Conservation (phyloP, 345 rosid species). For the Eucalyptus cloeziana region DNA sequence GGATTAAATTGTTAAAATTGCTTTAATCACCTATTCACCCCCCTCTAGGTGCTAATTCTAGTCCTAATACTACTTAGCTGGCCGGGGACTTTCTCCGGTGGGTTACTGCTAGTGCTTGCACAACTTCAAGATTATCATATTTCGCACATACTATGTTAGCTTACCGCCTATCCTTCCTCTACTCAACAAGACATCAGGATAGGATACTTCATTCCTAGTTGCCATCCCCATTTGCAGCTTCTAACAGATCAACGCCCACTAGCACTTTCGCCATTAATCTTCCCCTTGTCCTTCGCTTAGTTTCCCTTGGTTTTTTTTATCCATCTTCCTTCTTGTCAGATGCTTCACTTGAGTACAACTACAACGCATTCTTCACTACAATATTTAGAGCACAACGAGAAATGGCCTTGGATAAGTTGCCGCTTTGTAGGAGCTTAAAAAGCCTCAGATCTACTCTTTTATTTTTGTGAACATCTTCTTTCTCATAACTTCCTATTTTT, state of each 20-base stretch:
- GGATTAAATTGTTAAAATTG: no score
- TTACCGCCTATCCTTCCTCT: neutral
- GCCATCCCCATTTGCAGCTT: neutral
- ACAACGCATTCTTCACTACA: neutral
- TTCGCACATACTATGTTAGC: neutral
- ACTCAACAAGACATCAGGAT: neutral
- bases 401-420: neutral
- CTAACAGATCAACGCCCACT: neutral
- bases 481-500: neutral
- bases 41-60: no score
- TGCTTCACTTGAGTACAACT: neutral
- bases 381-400: neutral
- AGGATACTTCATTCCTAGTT: neutral
- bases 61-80: neutral
- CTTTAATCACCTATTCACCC: no score
- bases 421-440: neutral
- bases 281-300: neutral
- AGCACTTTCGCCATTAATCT: neutral
- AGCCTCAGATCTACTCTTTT: neutral
- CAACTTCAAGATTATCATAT: neutral
- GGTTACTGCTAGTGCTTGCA: neutral
- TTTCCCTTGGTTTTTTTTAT: neutral
- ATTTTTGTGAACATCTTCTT: neutral
- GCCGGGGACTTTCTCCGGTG: neutral
- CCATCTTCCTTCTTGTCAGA: neutral